phyloP scores from a whole-genome alignment of 2,329 filamentous ascomycete species.

The Samsoniella hepiali region DNA sequence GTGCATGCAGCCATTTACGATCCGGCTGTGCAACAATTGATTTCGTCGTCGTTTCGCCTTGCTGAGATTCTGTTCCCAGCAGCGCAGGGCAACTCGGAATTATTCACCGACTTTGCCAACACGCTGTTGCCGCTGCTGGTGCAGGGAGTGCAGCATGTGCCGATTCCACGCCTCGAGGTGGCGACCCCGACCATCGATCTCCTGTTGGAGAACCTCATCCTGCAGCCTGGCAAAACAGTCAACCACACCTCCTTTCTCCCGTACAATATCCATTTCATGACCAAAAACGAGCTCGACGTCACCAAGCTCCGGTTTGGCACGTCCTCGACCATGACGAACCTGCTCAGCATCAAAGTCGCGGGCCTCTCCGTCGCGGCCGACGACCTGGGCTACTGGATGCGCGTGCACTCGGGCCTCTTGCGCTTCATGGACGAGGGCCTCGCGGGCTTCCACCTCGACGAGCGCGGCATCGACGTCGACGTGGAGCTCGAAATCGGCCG shows the following conservation, averaged over 20 bases:
- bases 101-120: conserved; percentile 44
- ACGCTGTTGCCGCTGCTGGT: conserved; percentile 77
- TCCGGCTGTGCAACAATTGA: conserved; percentile 65
- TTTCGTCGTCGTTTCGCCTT: conserved; percentile 64
- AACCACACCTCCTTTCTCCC: conserved; percentile 88
- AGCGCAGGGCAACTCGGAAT: conserved; percentile 37
- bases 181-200: conserved; percentile 80
- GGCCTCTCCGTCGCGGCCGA: conserved; percentile 81
- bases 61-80: conserved; percentile 66
- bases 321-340: conserved; percentile 61
- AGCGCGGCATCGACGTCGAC: conserved; percentile 81
- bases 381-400: conserved; percentile 87
- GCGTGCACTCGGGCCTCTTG: conserved; percentile 71
- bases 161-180: conserved; percentile 86
- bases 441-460: conserved; percentile 79
- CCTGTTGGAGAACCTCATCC: conserved; percentile 82
- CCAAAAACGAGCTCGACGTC: conserved; percentile 82
- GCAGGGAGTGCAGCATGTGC: conserved; percentile 77
- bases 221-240: conserved; percentile 81
- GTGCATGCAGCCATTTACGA: conserved; percentile 69
- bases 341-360: conserved; percentile 74
- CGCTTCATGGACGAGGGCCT: conserved; percentile 79
- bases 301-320: conserved; percentile 68
- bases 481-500: conserved; percentile 80
- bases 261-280: conserved; percentile 75